Evolutionary conservation across 768 basidiomycete genomes (phyloP).

Genomic region (Auriscalpium microsporum): DNA sequence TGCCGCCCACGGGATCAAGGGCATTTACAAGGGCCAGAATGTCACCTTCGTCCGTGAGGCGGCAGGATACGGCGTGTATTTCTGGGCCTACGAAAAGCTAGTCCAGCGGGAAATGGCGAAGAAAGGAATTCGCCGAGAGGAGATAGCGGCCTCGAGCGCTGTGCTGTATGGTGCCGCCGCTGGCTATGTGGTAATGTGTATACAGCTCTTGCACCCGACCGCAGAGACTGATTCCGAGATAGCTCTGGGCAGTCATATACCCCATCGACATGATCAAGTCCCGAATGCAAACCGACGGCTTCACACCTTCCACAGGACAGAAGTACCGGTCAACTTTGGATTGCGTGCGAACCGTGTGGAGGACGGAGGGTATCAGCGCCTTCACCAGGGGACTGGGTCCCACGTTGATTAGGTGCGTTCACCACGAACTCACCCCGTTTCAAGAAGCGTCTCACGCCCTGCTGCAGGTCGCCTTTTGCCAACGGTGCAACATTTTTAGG

Average conservation of each 20-base stretch:
- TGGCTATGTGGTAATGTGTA: constrained; percentile 64
- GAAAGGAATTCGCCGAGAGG: constrained; percentile 62
- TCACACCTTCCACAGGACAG: constrained; percentile 62
- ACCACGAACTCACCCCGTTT: constrained; percentile 3
- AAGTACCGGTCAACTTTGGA: constrained; percentile 80
- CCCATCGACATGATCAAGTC: constrained; percentile 96
- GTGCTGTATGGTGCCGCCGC: constrained; percentile 86
- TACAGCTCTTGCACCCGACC: constrained; percentile 5
- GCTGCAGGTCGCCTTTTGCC: constrained; percentile 78
- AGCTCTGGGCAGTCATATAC: constrained; percentile 92
- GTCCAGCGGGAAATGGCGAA: constrained; percentile 78
- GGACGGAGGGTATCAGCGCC: constrained; percentile 72
- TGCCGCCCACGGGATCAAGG: constrained; percentile 62
- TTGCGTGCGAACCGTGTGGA: constrained; percentile 77
- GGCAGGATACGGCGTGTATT: constrained; percentile 79
- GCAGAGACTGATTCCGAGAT: constrained; percentile 4
- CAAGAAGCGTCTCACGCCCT: constrained; percentile 1
- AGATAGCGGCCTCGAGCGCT: constrained; percentile 70
- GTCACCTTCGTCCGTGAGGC: constrained; percentile 83
- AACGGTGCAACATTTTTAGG: constrained; percentile 96
- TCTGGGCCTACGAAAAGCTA: constrained; percentile 87
- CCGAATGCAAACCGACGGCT: constrained; percentile 91
- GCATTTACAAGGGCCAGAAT: constrained; percentile 88
- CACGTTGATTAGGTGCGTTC: constrained; percentile 76
- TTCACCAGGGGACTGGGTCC: constrained; percentile 90